These are phyloP conservation scores for Oryza glumipatula DNA, from an alignment of 176 grass and related monocot species.

Conservation along the genomic window DNA sequence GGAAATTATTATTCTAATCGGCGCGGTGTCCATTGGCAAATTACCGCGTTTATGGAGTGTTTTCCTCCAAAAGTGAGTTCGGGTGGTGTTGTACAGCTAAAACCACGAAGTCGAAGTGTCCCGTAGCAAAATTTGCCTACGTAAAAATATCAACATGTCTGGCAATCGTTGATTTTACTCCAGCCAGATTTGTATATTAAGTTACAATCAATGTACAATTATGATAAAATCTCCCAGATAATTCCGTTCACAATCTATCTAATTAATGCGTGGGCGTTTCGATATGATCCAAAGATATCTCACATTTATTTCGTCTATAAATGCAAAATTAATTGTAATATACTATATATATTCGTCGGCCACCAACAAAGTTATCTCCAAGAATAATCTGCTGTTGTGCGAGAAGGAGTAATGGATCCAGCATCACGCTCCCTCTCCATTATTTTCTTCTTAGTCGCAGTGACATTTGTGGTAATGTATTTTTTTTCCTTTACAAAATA, in stretches of 20 bases:
- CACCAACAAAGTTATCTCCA: background rate
- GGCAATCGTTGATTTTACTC: too few relatives aligned
- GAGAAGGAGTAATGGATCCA: background rate
- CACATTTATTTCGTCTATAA: background rate
- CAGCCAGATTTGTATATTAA: background rate
- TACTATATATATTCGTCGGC: background rate
- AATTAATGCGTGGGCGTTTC: background rate
- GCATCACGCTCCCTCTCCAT: background rate
- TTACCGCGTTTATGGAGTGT: too few relatives aligned
- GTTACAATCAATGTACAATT: background rate
- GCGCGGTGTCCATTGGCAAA: too few relatives aligned
- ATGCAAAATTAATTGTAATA: background rate
- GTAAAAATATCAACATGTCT: too few relatives aligned
- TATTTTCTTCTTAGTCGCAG: background rate
- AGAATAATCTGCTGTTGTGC: background rate
- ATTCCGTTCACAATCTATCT: background rate
- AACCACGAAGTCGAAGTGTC: too few relatives aligned
- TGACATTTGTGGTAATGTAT: background rate
- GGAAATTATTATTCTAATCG: too few relatives aligned
- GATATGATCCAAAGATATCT: background rate
- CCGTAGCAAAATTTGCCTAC: rapidly evolving
- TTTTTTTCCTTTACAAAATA: too few relatives aligned
- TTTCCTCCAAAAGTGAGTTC: too few relatives aligned
- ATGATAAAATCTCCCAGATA: background rate
- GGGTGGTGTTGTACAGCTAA: too few relatives aligned